phyloP scores from a whole-genome alignment of 306 rosid species.

The Canavalia ensiformis region DNA sequence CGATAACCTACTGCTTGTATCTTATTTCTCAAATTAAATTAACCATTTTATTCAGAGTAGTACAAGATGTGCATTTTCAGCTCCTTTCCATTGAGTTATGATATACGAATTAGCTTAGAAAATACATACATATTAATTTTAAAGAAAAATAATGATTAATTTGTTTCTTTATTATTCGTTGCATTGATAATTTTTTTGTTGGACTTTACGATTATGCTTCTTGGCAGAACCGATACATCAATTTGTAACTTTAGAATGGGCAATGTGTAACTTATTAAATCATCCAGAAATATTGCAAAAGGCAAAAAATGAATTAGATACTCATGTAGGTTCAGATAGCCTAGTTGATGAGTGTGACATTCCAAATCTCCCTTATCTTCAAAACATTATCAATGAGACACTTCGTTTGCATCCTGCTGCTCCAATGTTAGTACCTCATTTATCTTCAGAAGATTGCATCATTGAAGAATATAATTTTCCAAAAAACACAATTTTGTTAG shows the following conservation, averaged over 20 bases:
- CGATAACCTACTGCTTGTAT: too few species aligned
- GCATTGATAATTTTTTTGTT: not conserved
- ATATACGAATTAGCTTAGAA: too few species aligned
- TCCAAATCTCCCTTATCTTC: not conserved
- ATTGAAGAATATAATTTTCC: not conserved
- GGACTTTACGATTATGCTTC: not conserved
- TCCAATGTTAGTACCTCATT: slow-evolving; percentile 21
- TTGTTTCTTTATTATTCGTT: not conserved
- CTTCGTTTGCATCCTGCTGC: slow-evolving; percentile 1
- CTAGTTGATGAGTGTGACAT: slow-evolving; percentile 2
- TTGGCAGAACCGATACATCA: slow-evolving; percentile 18
- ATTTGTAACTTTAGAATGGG: slow-evolving; percentile 19
- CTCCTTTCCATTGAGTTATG: too few species aligned
- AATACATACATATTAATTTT: not conserved
- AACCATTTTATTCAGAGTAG: too few species aligned
- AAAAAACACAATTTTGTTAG: slow-evolving; percentile 2
- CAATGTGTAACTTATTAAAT: slow-evolving; percentile 15
- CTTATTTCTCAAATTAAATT: too few species aligned
- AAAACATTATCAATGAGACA: slow-evolving; percentile 20
- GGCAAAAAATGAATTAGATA: slow-evolving; percentile 11
- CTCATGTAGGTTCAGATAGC: not conserved
- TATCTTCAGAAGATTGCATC: slow-evolving; percentile 22
- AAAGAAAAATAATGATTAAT: not conserved
- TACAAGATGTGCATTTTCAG: too few species aligned
- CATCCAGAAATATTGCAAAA: slow-evolving; percentile 14